Percentiles rank a stretch among this genome's conserved stretches.
Conservation (phyloP, 2,329 filamentous ascomycete genomes). For the Pseudogymnoascus sp. region DNA sequence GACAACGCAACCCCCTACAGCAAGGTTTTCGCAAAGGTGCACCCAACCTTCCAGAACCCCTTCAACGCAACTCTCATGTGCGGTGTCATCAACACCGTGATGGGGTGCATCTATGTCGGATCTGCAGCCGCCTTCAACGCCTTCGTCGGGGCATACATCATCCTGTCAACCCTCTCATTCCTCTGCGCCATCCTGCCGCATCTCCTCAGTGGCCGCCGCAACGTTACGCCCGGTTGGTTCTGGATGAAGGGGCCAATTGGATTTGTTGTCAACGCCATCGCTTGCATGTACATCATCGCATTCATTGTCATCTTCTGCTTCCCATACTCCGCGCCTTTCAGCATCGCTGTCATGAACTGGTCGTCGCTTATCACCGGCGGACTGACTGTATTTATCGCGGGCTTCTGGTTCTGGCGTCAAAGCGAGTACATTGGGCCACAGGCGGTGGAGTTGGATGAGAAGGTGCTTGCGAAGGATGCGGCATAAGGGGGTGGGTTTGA, state of each 20-base stretch:
- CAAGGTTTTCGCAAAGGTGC: conserved; percentile 38
- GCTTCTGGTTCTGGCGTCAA: conserved; percentile 31
- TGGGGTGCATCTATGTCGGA: conserved; percentile 56
- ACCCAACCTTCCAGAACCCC: conserved; percentile 38
- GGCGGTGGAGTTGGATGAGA: conserved; percentile 11
- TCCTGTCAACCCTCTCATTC: conserved; percentile 48
- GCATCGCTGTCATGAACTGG: conserved; percentile 43
- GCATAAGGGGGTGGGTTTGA: not conserved
- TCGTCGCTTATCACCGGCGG: conserved; percentile 36
- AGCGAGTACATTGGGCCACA: conserved; percentile 22
- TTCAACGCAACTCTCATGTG: conserved; percentile 45
- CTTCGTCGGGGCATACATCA: conserved; percentile 50
- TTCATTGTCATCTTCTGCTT: conserved; percentile 57
- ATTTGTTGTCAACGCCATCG: conserved; percentile 40
- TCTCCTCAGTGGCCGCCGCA: conserved; percentile 34
- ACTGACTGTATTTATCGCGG: conserved; percentile 29
- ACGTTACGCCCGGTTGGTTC: conserved; percentile 48
- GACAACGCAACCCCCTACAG: conserved; percentile 47
- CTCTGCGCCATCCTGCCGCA: conserved; percentile 52
- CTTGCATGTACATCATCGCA: conserved; percentile 46
- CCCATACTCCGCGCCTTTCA: conserved; percentile 37
- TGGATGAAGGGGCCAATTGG: conserved; percentile 40
- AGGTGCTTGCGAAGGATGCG: conserved; percentile 5
- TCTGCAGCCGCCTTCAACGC: conserved; percentile 56
- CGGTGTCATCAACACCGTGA: conserved; percentile 40